Percentiles rank a stretch among this genome's conserved stretches.
These are phyloP conservation scores for Apiospora hydei DNA, from an alignment of 2,329 filamentous ascomycete genomes.

Conservation along the genomic window DNA sequence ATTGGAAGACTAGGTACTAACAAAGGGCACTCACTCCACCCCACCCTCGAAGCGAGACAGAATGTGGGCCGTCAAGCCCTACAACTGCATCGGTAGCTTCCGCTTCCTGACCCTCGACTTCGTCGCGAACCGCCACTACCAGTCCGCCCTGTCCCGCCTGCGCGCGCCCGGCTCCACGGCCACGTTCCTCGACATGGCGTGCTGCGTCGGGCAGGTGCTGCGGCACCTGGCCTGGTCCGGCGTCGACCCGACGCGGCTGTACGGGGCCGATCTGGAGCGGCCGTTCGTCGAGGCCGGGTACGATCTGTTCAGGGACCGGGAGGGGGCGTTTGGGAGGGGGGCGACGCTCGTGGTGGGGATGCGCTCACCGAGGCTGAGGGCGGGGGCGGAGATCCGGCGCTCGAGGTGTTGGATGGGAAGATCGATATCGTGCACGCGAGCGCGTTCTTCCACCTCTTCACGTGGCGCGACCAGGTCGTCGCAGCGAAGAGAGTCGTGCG, in stretches of 20 bases:
- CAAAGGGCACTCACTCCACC: not conserved
- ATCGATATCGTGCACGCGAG: slow-evolving; percentile 41
- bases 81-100: slow-evolving; percentile 31
- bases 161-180: not conserved
- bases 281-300: not conserved
- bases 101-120: slow-evolving; percentile 32
- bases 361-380: slow-evolving; percentile 34
- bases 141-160: not conserved
- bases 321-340: not conserved
- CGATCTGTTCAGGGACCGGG: not conserved
- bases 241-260: not conserved
- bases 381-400: slow-evolving; percentile 42
- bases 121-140: not conserved
- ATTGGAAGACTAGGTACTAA: not conserved
- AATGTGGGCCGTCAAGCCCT: not conserved
- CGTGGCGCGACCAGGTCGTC: slow-evolving; percentile 52
- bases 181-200: not conserved
- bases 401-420: not conserved
- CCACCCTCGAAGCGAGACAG: not conserved
- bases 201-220: slow-evolving; percentile 9
- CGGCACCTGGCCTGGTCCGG: not conserved
- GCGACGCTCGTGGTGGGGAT: slow-evolving; percentile 8
- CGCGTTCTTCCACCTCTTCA: slow-evolving; percentile 49
- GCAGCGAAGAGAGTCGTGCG: slow-evolving; percentile 52
- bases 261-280: not conserved